Evolutionary conservation across 257 asterid species (phyloP).

Genomic region (Cynanchum wilfordii): DNA sequence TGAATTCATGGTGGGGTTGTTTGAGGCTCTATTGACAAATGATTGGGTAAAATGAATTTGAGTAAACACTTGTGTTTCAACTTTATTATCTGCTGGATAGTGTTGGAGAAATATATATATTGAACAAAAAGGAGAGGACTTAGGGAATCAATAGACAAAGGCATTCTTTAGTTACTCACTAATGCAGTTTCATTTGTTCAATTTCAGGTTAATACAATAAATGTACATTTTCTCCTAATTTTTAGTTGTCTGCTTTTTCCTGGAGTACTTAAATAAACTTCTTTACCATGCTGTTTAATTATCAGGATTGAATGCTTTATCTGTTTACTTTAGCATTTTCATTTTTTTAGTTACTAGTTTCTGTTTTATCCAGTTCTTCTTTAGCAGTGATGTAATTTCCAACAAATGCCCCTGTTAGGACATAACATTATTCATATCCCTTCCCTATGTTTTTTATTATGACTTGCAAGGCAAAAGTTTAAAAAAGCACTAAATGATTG

Average conservation of each 20-base stretch:
- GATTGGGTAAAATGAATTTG: neutral
- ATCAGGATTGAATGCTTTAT: neutral
- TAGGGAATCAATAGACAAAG: neutral
- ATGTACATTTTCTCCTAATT: neutral
- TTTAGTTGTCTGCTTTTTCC: neutral
- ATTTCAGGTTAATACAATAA: neutral
- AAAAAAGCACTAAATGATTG: neutral
- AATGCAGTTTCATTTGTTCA: neutral
- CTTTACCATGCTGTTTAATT: neutral
- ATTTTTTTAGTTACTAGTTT: neutral
- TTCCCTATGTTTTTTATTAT: neutral
- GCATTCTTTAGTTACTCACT: neutral
- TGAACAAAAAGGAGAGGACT: neutral
- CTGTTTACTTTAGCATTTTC: neutral
- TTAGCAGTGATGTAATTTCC: neutral
- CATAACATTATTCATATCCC: neutral
- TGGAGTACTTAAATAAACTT: neutral
- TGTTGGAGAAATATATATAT: neutral
- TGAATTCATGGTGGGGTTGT: neutral
- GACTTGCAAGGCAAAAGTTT: neutral
- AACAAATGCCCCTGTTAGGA: neutral
- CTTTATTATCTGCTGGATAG: neutral
- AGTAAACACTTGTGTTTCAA: neutral
- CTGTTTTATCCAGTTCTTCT: neutral
- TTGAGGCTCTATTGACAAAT: neutral